Evolutionary conservation across 805 yeast species (phyloP), one percentile per base, ranked within the genome.

Genomic region (Jamesozyma spencerorum): DNA sequence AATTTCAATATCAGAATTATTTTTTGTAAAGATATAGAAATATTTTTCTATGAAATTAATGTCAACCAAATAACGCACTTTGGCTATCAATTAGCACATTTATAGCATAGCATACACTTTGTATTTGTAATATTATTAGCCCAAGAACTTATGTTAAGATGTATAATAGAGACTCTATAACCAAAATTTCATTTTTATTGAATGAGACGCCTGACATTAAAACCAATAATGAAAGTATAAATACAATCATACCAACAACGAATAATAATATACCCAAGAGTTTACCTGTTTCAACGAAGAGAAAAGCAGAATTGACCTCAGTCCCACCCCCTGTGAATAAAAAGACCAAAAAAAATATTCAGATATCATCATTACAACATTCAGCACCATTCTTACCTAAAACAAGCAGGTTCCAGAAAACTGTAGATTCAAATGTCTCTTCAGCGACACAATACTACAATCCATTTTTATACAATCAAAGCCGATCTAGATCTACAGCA

Each of bases 381-480:
- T 4, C 4, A 31, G 12, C 4, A 18, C 5, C 20, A 10, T 24
- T 31, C 12, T 6, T 36, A 6, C 45, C 46, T n/a, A 27, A 30
- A 17, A 44, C 50, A 17, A 43, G 44, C 29, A 40, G 48, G 17
- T 41, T 41, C 33, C 40, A 28, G 28, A 36, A 34, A 22, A 13
- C 14, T 4, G 18, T 30, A 11, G 50, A 44, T 17, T 26, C 43
- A 11, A 6, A 33, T 6, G 15, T 26, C 7, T 30, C 30, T 11
- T 22, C 35, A 10, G 12, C 30, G 5, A 7, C 29, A 5, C 40
- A 40, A 31, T 29, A 40, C 12, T 31, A 19, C 32, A 31, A 36
- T 22, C 40, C 43, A 18, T 39, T 34, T 28, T 27, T 42, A 15
- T 47, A 47, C 32, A 28, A 45, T 1, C 54, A 47, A 37, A 50